A percentile compares a stretch with the other conserved stretches of the same genome.
phyloP scores from a whole-genome alignment of 345 rosid genomes.

The Eucalyptus sp. region DNA sequence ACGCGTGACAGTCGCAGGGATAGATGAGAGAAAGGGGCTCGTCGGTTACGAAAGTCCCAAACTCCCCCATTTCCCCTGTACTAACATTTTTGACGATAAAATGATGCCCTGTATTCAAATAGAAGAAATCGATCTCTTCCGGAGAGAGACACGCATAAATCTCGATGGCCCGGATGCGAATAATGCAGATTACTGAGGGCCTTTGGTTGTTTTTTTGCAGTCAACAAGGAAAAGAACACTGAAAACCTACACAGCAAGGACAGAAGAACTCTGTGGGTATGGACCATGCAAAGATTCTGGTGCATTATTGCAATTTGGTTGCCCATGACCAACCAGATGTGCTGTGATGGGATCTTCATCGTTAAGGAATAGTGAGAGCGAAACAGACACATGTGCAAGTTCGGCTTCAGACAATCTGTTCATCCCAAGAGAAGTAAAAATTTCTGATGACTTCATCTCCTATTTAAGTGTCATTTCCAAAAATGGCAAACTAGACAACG shows the following conservation, averaged over 20 bases:
- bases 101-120: background rate
- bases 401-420: background rate
- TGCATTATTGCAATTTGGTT: conserved; percentile 8
- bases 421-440: background rate
- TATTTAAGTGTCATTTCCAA: background rate
- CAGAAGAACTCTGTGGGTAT: background rate
- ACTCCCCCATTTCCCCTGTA: background rate
- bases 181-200: background rate
- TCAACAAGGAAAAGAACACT: background rate
- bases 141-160: background rate
- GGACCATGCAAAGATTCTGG: conserved; percentile 7
- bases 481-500: background rate
- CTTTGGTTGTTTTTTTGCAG: background rate
- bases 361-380: background rate
- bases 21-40: background rate
- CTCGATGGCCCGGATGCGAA: background rate
- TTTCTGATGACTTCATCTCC: background rate
- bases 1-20: background rate
- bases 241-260: background rate
- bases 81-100: background rate
- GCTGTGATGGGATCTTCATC: background rate
- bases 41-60: background rate
- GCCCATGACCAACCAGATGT: conserved; percentile 6
- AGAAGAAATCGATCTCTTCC: background rate
- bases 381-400: background rate